Evolutionary conservation across 1,284 basidiomycete species (phyloP).

Genomic region (Malassezia sympodialis): DNA sequence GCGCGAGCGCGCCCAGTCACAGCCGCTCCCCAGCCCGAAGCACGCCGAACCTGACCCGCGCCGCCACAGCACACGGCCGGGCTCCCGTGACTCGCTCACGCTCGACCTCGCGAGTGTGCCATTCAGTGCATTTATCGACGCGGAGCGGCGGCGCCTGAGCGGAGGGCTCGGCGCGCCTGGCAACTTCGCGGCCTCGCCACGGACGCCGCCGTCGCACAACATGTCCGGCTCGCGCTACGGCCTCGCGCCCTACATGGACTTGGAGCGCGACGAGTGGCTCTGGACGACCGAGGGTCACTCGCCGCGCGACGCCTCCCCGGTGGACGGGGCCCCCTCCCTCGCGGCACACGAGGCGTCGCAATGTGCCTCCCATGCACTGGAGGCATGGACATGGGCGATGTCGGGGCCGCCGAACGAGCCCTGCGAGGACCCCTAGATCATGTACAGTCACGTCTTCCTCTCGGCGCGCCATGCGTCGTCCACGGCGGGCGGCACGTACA

Average conservation of each 20-base stretch:
- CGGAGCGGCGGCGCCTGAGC: slow-evolving; percentile 10
- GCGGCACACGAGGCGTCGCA: background rate
- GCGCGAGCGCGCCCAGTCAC: background rate
- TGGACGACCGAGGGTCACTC: background rate
- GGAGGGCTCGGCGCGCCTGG: background rate
- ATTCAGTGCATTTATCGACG: slow-evolving; percentile 2
- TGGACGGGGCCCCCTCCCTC: background rate
- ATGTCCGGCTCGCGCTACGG: slow-evolving; percentile 5
- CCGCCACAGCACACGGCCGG: background rate
- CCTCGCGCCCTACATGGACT: background rate
- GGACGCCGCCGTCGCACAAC: background rate
- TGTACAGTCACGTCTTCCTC: background rate
- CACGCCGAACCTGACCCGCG: background rate
- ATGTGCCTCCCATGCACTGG: background rate
- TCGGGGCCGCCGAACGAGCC: background rate
- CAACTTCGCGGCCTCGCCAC: background rate
- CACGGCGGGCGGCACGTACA: background rate
- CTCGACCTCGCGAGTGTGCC: slow-evolving; percentile 8
- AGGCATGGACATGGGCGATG: slow-evolving; percentile 14
- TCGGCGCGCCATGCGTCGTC: background rate
- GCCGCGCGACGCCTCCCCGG: background rate
- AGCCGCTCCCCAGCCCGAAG: background rate
- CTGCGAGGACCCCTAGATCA: background rate
- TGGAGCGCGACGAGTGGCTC: slow-evolving; percentile 15
- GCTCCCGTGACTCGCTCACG: background rate